phyloP scores from a whole-genome alignment of 176 grass and related monocot genomes.

The Zizania latifolia region DNA sequence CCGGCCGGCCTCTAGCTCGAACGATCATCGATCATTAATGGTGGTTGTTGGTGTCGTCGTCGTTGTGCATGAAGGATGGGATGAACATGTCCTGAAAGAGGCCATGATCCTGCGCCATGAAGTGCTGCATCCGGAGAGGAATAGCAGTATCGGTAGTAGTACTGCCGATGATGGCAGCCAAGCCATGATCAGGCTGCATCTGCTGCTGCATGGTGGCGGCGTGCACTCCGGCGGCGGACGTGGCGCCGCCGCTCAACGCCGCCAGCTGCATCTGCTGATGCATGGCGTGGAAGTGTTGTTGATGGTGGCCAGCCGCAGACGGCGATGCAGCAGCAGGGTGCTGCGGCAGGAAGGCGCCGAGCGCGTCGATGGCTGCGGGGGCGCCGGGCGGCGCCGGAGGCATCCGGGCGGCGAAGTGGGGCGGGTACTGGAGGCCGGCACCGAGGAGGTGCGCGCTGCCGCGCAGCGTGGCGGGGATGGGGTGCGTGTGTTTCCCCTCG shows the following conservation, averaged over 20 bases:
- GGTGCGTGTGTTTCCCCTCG: conserved; percentile 86
- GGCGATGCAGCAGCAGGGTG: no score
- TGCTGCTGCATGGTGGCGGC: no score
- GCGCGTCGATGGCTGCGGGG: no score
- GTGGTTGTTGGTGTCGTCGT: background rate
- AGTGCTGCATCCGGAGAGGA: conserved; percentile 47
- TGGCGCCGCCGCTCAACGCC: background rate
- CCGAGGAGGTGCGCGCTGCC: conserved; percentile 54
- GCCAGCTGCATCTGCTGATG: conserved; percentile 17
- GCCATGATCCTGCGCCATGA: conserved; percentile 64
- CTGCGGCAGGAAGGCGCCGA: conserved; percentile 12
- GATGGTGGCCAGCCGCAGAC: no score
- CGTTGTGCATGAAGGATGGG: conserved; percentile 47
- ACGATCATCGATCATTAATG: conserved; percentile 15
- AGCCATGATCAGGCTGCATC: background rate
- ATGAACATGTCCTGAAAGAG: conserved; percentile 80
- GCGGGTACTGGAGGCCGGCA: background rate
- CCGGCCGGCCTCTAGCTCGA: background rate
- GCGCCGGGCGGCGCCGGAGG: background rate
- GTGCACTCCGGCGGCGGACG: no score
- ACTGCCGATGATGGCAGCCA: background rate
- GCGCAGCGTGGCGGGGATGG: conserved; percentile 60
- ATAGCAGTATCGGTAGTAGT: background rate
- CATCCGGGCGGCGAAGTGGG: conserved; percentile 21
- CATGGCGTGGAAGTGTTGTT: conserved; percentile 18